Percentiles rank a stretch among this genome's conserved stretches.
Conservation (phyloP, 2,329 filamentous ascomycete species). For the Xylaria arbuscula region DNA sequence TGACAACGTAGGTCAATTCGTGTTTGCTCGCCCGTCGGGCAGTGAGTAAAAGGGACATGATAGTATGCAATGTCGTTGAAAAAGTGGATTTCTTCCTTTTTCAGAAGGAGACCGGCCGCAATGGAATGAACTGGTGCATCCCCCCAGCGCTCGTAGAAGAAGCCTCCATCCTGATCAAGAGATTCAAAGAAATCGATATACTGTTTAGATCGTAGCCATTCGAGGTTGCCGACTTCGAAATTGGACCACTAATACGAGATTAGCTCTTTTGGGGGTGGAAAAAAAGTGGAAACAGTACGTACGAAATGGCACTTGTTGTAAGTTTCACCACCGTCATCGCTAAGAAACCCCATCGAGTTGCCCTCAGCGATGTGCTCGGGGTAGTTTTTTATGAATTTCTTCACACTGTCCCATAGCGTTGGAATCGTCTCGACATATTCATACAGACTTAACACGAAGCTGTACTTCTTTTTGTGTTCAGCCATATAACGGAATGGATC, state of each 20-base stretch:
- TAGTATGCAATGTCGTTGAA: slow-evolving; percentile 99
- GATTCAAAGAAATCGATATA: slow-evolving; percentile 92
- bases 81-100: slow-evolving; percentile 96
- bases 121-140: slow-evolving; percentile 99
- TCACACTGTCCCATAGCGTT: slow-evolving; percentile 93
- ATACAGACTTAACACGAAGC: slow-evolving; percentile 93
- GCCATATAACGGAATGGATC: slow-evolving; percentile 98
- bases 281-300: slow-evolving; percentile 54
- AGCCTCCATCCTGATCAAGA: slow-evolving; percentile 90
- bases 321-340: slow-evolving; percentile 87
- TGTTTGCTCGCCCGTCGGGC: slow-evolving; percentile 88
- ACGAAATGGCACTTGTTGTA: slow-evolving; percentile 99
- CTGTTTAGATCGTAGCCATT: slow-evolving; percentile 89
- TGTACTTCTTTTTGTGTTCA: slow-evolving; percentile 97
- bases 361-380: slow-evolving; percentile 86
- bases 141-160: slow-evolving; percentile 99
- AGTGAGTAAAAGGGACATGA: slow-evolving; percentile 97
- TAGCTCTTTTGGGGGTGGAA: slow-evolving; percentile 41
- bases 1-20: slow-evolving; percentile 88
- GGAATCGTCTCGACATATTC: slow-evolving; percentile 97
- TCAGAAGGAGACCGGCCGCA: slow-evolving; percentile 84
- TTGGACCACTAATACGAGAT: slow-evolving; percentile 84
- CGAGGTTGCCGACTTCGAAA: slow-evolving; percentile 93
- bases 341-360: slow-evolving; percentile 92
- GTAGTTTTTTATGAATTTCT: slow-evolving; percentile 91